Evolutionary conservation across 2,329 filamentous ascomycete genomes (phyloP), one percentile per base, ranked within the genome.

Genomic region (Cryphonectria parasitica): DNA sequence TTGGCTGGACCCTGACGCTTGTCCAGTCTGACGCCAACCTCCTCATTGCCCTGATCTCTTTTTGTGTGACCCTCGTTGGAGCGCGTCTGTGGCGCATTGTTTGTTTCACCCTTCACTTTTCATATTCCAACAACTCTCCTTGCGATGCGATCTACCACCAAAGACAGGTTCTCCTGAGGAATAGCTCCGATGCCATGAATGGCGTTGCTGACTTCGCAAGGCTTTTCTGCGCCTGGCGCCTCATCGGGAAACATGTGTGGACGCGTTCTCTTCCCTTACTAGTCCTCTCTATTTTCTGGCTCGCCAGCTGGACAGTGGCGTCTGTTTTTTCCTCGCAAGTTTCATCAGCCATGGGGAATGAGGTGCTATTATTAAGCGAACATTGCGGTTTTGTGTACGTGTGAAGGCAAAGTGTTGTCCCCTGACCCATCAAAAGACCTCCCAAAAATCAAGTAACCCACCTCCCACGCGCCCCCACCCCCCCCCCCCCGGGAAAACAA

Each of bases 1-100:
- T 73, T 25, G 73, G 72, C 3, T 69, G 68, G 2, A 74, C 70
- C 11, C 54, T 73, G n/a, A 74, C 73, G 22, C 69, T 74, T 17
- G 52, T 7, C 22, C 69, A 71, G 10, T 34, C 36, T 25, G 52
- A 73, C 52, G 71, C 67, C 31, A 74, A 69, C 39, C 60, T 71
- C 8, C 70, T 74, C 25, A 73, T 74, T 58, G 73, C 73, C 49
- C 72, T 74, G 0, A 31, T 39, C 19, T 61, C 58, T 7, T 61
- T 61, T 11, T 61, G 58, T 8, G 58, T 61, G 22, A 61, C 58
- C 22, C 34, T 61, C 11, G 34, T 61, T n/a, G 31, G 58, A n/a
- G 31, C 34, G 19, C 58, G 58, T 39, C 34, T 61, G 7, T 61
- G 31, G 58, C 31, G 31, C 58, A 19, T 61, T 10, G 31, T 61